Conservation (phyloP, 495 filamentous ascomycete species). For the Aspergillus leporis region DNA sequence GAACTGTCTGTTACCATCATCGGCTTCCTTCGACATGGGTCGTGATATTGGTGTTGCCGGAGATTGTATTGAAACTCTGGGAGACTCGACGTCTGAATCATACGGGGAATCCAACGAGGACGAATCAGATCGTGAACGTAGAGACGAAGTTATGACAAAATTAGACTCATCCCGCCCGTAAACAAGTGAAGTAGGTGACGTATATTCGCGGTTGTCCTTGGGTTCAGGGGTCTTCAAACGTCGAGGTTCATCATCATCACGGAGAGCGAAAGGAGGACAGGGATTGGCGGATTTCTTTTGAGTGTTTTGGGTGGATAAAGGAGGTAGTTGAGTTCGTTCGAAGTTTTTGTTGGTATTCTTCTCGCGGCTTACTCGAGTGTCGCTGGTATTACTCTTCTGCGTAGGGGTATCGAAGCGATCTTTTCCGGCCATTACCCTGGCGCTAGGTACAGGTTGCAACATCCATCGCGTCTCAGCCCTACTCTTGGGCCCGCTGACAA, state of each 20-base stretch:
- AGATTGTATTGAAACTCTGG: conserved; percentile 34
- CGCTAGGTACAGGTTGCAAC: conserved; percentile 82
- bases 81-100: conserved; percentile 34
- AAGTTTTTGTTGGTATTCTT: conserved; percentile 4
- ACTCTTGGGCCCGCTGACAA: conserved; percentile 72
- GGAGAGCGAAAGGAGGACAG: background rate
- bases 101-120: conserved; percentile 33
- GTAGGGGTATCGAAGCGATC: conserved; percentile 47
- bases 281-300: conserved; percentile 1
- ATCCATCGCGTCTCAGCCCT: conserved; percentile 79
- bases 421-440: conserved; percentile 86
- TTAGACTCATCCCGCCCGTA: conserved; percentile 32
- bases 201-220: conserved; percentile 10
- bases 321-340: conserved; percentile 11
- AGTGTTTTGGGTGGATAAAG: conserved; percentile 10
- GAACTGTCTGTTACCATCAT: conserved; percentile 28
- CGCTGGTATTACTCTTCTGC: conserved; percentile 21
- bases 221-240: conserved; percentile 17
- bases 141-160: conserved; percentile 22
- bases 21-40: conserved; percentile 42
- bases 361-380: conserved; percentile 17
- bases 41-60: conserved; percentile 44
- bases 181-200: conserved; percentile 25
- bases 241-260: conserved; percentile 6
- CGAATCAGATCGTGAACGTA: conserved; percentile 38